phyloP scores from a whole-genome alignment of 1,284 basidiomycete species.

The Ganoderma leucocontextum region DNA sequence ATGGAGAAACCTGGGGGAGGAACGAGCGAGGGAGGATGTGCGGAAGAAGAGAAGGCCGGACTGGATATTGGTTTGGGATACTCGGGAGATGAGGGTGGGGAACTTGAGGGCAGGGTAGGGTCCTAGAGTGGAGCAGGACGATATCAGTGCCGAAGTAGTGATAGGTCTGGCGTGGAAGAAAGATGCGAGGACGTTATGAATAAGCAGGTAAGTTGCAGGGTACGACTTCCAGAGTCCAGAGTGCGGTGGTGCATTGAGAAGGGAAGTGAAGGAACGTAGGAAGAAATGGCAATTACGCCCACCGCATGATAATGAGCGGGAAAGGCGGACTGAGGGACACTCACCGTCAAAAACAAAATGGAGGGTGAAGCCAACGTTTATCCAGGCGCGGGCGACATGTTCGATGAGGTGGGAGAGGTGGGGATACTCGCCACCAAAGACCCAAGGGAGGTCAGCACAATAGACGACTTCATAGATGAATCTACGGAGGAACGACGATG shows the following conservation, averaged over 20 bases:
- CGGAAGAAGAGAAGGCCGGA: conserved; percentile 84
- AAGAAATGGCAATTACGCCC: background rate
- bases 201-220: background rate
- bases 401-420: conserved; percentile 63
- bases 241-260: background rate
- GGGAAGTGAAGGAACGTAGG: background rate
- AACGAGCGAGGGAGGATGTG: conserved; percentile 77
- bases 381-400: conserved; percentile 73
- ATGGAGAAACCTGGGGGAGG: conserved; percentile 72
- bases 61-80: conserved; percentile 65
- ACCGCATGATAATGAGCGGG: background rate
- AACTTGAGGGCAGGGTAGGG: conserved; percentile 80
- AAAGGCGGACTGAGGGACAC: conserved; percentile 1
- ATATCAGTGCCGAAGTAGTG: conserved; percentile 1
- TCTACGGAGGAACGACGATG: conserved; percentile 48
- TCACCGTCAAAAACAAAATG: conserved; percentile 94
- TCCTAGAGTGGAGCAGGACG: conserved; percentile 51
- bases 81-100: conserved; percentile 69
- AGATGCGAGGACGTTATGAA: background rate
- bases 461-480: conserved; percentile 81
- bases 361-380: conserved; percentile 74
- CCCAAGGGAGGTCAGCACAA: conserved; percentile 77
- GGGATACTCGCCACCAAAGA: conserved; percentile 85
- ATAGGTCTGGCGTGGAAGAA: background rate
- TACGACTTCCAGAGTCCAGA: background rate